Percentiles rank a stretch among this genome's conserved stretches.
phyloP scores from a whole-genome alignment of 306 rosid genomes.

The Purshia tridentata region DNA sequence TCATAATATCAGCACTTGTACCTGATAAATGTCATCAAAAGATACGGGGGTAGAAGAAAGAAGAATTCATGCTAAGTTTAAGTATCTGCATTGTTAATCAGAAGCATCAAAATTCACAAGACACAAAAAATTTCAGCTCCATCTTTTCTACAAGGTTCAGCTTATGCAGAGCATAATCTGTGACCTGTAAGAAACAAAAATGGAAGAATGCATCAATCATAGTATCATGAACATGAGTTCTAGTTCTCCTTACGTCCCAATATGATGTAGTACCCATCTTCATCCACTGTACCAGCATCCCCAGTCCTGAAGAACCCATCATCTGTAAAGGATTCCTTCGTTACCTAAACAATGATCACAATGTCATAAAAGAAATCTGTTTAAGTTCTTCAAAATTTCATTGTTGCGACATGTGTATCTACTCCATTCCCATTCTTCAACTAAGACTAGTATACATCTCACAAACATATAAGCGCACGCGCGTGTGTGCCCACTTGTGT shows the following conservation, averaged over 20 bases:
- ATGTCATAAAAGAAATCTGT: background rate
- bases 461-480: background rate
- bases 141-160: background rate
- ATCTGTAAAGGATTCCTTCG: slow-evolving; percentile 67
- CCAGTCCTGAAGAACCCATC: slow-evolving; percentile 96
- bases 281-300: slow-evolving; percentile 75
- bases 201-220: background rate
- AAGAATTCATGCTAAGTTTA: background rate
- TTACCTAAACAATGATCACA: slow-evolving; percentile 47
- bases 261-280: slow-evolving; percentile 82
- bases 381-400: background rate
- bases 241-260: slow-evolving; percentile 75
- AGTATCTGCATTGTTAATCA: background rate
- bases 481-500: background rate
- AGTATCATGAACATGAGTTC: slow-evolving; percentile 20
- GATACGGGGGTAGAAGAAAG: background rate
- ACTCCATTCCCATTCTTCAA: slow-evolving; percentile 2
- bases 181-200: background rate
- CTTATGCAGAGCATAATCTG: background rate
- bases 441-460: background rate
- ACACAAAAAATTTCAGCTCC: background rate
- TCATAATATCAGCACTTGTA: slow-evolving; percentile 83
- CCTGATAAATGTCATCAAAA: slow-evolving; percentile 48
- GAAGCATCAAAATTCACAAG: slow-evolving; percentile 1
- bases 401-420: background rate